These are phyloP conservation scores for Penicillium psychrosexuale DNA, from an alignment of 2,329 filamentous ascomycete species.

Conservation along the genomic window DNA sequence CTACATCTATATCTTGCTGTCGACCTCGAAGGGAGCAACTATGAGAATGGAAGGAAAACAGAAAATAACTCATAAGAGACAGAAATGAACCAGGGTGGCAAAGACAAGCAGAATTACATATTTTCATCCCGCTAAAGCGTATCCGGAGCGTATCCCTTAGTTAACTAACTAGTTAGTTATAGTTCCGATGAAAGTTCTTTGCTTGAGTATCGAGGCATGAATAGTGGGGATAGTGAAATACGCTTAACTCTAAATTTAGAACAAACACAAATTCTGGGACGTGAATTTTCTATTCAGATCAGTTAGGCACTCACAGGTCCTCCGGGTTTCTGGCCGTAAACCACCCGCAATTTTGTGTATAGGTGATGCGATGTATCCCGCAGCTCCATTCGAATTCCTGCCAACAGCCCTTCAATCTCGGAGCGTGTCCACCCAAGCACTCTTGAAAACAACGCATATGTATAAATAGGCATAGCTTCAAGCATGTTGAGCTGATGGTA, in stretches of 20 bases:
- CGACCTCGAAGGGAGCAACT: not conserved
- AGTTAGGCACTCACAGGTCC: not conserved
- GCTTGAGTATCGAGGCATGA: not conserved
- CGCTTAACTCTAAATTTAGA: not conserved
- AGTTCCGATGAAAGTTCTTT: not conserved
- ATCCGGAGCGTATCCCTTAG: too few relatives aligned
- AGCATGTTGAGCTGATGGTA: constrained; percentile 38
- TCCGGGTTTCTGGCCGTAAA: constrained; percentile 30
- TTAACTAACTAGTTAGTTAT: too few relatives aligned
- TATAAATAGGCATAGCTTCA: constrained; percentile 36
- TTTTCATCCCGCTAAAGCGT: not conserved
- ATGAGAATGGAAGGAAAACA: not conserved
- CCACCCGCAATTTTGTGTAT: constrained; percentile 32
- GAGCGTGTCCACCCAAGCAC: constrained; percentile 37
- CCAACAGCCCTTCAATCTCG: constrained; percentile 40
- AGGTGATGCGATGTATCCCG: constrained; percentile 37
- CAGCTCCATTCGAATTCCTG: constrained; percentile 39
- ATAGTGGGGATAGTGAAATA: not conserved
- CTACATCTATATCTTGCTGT: not conserved
- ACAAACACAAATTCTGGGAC: not conserved
- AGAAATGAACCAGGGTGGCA: not conserved
- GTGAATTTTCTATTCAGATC: not conserved
- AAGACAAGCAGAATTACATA: not conserved
- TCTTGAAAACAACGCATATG: constrained; percentile 39
- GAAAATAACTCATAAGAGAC: not conserved